Evolutionary conservation across 1,139 yeast genomes (phyloP), one percentile per base, ranked within the genome.

Genomic region (Lodderomyces elongisporus): DNA sequence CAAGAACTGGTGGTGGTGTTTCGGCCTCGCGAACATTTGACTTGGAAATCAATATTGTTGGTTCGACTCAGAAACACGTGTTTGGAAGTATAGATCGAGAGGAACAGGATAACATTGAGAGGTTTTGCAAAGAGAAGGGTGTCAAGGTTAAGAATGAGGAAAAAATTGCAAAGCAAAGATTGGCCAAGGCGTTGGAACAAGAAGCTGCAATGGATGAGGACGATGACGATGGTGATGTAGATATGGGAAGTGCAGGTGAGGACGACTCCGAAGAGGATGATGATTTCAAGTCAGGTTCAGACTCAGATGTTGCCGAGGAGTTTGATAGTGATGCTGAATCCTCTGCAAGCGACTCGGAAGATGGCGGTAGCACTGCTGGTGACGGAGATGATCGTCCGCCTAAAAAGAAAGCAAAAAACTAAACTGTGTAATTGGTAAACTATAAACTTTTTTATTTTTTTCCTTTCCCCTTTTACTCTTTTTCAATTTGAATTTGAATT

Each of bases 21-120:
- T 70, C 85, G 2, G 82, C 94, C 2, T 79, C 88, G 24, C 78
- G 96, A 54, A 91, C 98, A 0, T 93, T 93, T 58, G 99, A 93
- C 59, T 66, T 91, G 61, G 93, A 91, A 47, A 77, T 91, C 33
- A 70, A 70, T 27, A 66, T 89, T 40, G 72, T 81, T 46, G 74
- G 77, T 25, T 77, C 81, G 26, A 75, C 76, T 40, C 79, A 77
- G 36, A 70, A 85, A 16, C 94, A 89, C 48, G 79, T 79, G 33
- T 91, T 91, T 59, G 94, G 95, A 40, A 85, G 85, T 52, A 85
- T 91, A 47, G 84, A 84, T 43, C 77, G 88, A 53, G 96, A 87
- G 46, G 98, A 91, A 54, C 97, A 89, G 58, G 79, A 74, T 36
- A 63, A 75, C 3, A 70, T 91, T 41, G 96, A 89, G 54, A 68